Evolutionary conservation across 495 filamentous ascomycete species (phyloP).

Genomic region (Xylaria flabelliformis): DNA sequence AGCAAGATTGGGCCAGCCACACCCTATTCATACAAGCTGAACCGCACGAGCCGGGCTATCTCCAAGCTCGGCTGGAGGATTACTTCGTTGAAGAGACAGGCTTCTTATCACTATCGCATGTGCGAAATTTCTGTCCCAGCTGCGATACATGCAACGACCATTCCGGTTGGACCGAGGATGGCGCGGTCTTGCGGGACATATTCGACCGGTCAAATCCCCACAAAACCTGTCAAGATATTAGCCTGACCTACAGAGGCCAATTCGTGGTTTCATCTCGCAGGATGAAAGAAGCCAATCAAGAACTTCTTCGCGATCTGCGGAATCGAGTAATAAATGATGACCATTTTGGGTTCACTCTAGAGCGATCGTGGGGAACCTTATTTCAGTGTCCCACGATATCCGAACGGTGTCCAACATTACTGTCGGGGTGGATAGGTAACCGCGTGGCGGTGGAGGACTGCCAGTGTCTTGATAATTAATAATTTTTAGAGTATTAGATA

Average conservation of each 20-base stretch:
- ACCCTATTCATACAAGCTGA: slow-evolving; percentile 28
- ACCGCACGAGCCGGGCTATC: slow-evolving; percentile 24
- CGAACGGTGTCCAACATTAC: slow-evolving; percentile 28
- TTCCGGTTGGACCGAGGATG: slow-evolving; percentile 24
- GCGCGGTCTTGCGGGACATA: slow-evolving; percentile 18
- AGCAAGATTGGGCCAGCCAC: slow-evolving; percentile 30
- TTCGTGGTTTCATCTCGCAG: slow-evolving; percentile 27
- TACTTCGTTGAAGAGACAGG: slow-evolving; percentile 27
- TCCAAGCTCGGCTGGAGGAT: slow-evolving; percentile 26
- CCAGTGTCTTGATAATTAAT: slow-evolving; percentile 24
- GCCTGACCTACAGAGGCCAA: slow-evolving; percentile 26
- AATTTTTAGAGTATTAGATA: slow-evolving; percentile 17
- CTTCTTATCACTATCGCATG: slow-evolving; percentile 26
- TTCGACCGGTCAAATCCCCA: slow-evolving; percentile 22
- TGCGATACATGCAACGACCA: slow-evolving; percentile 29
- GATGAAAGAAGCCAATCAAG: slow-evolving; percentile 24
- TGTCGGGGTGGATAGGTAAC: slow-evolving; percentile 27
- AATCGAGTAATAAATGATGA: slow-evolving; percentile 13
- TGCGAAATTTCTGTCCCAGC: slow-evolving; percentile 25
- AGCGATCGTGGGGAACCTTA: slow-evolving; percentile 26
- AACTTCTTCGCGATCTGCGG: slow-evolving; percentile 20
- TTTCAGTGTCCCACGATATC: slow-evolving; percentile 30
- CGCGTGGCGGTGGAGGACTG: slow-evolving; percentile 23
- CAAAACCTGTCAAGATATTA: slow-evolving; percentile 26
- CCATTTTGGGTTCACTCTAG: slow-evolving; percentile 21